These are phyloP conservation scores for Sparassis latifolia DNA, from an alignment of 1,284 basidiomycete genomes.

Conservation along the genomic window DNA sequence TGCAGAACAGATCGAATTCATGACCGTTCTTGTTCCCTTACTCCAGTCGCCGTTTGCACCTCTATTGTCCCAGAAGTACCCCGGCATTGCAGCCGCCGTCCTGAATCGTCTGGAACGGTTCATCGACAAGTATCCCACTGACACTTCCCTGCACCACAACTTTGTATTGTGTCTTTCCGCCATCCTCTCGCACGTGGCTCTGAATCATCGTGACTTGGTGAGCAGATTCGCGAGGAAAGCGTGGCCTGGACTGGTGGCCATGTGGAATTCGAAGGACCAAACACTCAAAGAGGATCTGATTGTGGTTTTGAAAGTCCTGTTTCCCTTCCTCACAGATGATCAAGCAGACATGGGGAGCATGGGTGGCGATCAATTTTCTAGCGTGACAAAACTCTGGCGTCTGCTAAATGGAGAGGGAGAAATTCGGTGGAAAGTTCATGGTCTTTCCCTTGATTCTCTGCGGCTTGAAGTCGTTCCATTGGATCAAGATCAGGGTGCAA, in stretches of 20 bases:
- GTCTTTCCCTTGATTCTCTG: constrained; percentile 59
- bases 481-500: constrained; percentile 12
- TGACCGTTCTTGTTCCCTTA: constrained; percentile 60
- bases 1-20: constrained; percentile 65
- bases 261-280: constrained; percentile 77
- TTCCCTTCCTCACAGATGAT: constrained; percentile 57
- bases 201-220: constrained; percentile 62
- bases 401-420: constrained; percentile 57
- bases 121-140: constrained; percentile 54
- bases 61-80: constrained; percentile 34
- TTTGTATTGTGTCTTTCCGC: constrained; percentile 65
- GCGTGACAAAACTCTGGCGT: constrained; percentile 44
- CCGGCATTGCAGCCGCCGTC: constrained; percentile 43
- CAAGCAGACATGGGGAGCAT: constrained; percentile 16
- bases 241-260: constrained; percentile 57
- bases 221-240: constrained; percentile 50
- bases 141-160: constrained; percentile 72
- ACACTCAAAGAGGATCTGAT: constrained; percentile 63
- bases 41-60: constrained; percentile 55
- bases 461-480: constrained; percentile 40
- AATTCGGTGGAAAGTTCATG: constrained; percentile 54
- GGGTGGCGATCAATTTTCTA: constrained; percentile 23
- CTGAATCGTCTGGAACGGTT: constrained; percentile 64
- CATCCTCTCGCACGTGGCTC: constrained; percentile 62
- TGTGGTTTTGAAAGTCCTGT: constrained; percentile 58